Evolutionary conservation across 495 filamentous ascomycete species (phyloP), one percentile per base, ranked within the genome.

Genomic region (Penicillium diatomitis): DNA sequence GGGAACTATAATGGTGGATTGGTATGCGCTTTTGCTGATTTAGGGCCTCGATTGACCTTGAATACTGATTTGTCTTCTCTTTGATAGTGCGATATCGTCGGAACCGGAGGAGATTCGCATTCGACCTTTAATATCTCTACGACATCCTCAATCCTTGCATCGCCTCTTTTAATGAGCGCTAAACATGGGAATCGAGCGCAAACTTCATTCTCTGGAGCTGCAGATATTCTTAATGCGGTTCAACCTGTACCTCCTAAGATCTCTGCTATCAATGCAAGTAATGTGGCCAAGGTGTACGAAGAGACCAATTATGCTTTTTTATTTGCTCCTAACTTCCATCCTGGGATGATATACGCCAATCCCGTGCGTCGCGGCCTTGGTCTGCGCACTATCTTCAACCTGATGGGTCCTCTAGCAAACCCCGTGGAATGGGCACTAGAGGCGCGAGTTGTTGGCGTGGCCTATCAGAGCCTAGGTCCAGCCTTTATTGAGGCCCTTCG

Each of bases 51-150:
- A n/a, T n/a, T n/a, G n/a, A n/a, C n/a, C 40, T 7, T 45, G 9
- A 40, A 5, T 38, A 6, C 4, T 32, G 20, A 28, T 32, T 1
- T n/a, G 20, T 10, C 5, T 50, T 32, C 5, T 37, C 31, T 32
- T 55, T n/a, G n/a, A 12, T 42, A 90, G 84, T 91, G 90, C 67
- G 94, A 99, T 65, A 96, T 99, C 58, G 94, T 97, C 40, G 94
- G 94, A 58, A 99, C 94, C 9, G 94, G 94, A 44, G 94, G 94
- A 61, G 92, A 97, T 70, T 84, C 85, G 33, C 89, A 96, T 72
- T 86, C 89, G 63, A 99, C 94, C 20, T 97, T 95, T 80, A 99
- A 99, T 65, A 88, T 99, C 64, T 88, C 83, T 54, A 97, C 92
- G 4, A 95, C 91, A 5, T 79, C 94, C 4, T 95, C 90, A 4